A percentile compares a stretch with the other conserved stretches of the same genome.
Conservation (phyloP, 352 stramenopile species). For the Pythium rishiriense region DNA sequence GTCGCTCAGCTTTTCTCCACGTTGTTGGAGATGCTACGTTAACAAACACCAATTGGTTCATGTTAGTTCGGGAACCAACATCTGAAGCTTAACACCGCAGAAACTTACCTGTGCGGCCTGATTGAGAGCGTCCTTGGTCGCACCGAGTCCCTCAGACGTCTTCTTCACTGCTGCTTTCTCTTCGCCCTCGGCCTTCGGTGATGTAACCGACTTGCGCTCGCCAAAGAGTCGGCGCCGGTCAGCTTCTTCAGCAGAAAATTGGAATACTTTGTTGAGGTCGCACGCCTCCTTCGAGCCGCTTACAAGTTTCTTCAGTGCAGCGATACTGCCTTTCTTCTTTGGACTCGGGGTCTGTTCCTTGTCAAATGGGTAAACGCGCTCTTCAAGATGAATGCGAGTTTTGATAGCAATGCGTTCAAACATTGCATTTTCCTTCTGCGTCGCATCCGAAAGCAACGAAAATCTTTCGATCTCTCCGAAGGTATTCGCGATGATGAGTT, state of each 20-base stretch:
- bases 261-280: constrained; percentile 78
- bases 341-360: constrained; percentile 32
- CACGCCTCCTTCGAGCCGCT: constrained; percentile 56
- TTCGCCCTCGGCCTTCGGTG: constrained; percentile 9
- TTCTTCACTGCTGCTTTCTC: constrained; percentile 22
- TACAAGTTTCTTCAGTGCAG: constrained; percentile 78
- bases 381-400: constrained; percentile 41
- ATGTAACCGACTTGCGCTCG: constrained; percentile 29
- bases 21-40: constrained; percentile 64
- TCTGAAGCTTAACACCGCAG: background rate
- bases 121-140: constrained; percentile 64
- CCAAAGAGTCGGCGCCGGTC: constrained; percentile 63
- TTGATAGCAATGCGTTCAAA: constrained; percentile 56
- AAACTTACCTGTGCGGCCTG: constrained; percentile 62
- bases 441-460: constrained; percentile 55
- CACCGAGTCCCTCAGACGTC: constrained; percentile 32
- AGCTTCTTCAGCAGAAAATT: constrained; percentile 60
- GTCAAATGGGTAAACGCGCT: constrained; percentile 36
- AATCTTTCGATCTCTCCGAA: constrained; percentile 73
- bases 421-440: constrained; percentile 54
- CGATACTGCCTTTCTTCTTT: constrained; percentile 59
- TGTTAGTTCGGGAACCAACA: background rate
- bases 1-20: constrained; percentile 76
- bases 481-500: constrained; percentile 58
- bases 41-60: constrained; percentile 14